Conservation (phyloP, 2,329 filamentous ascomycete species). For the Raffaelea albimanens region DNA sequence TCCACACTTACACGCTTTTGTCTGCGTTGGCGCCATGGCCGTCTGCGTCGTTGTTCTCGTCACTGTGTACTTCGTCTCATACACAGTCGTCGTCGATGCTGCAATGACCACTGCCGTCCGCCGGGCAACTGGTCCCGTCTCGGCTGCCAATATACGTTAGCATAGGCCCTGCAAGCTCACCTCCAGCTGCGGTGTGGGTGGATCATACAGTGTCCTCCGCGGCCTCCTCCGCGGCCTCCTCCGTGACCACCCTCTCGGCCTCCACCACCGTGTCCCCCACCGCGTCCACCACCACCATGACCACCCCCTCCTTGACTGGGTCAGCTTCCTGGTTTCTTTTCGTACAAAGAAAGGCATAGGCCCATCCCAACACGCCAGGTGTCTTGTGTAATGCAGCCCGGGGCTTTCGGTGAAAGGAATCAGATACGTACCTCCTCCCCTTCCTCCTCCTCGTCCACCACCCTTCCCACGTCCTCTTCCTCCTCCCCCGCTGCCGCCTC, state of each 20-base stretch:
- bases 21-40: slow-evolving; percentile 10
- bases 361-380: no score
- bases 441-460: neutral
- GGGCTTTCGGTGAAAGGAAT: no score
- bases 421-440: no score
- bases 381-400: no score
- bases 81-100: slow-evolving; percentile 13
- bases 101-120: slow-evolving; percentile 10
- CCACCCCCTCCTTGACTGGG: slow-evolving; percentile 14
- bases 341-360: no score
- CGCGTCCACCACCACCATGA: slow-evolving; percentile 8
- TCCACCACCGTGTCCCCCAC: neutral
- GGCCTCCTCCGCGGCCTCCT: slow-evolving; percentile 6
- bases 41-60: slow-evolving; percentile 13
- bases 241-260: slow-evolving; percentile 1
- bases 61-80: slow-evolving; percentile 14
- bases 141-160: neutral
- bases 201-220: slow-evolving; percentile 7
- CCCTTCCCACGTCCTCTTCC: slow-evolving; percentile 2
- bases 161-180: no score
- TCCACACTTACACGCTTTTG: slow-evolving; percentile 13
- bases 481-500: slow-evolving; percentile 4
- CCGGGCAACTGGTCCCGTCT: neutral
- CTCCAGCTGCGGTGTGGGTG: neutral
- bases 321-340: no score